These are phyloP conservation scores for Aspergillus novoparasiticus DNA, from an alignment of 2,329 filamentous ascomycete genomes.

Conservation along the genomic window DNA sequence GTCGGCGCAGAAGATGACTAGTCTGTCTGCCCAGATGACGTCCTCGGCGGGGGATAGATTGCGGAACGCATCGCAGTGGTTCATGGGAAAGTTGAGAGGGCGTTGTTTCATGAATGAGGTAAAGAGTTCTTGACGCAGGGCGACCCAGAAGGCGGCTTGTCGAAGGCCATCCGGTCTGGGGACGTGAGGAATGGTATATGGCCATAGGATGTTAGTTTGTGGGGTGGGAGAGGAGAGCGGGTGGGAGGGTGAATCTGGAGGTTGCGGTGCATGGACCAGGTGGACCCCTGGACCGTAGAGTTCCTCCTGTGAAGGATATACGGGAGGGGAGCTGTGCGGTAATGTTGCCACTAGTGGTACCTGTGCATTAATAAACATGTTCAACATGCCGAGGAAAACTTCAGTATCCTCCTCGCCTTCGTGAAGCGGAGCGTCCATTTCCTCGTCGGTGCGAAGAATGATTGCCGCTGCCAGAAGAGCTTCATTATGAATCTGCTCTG, in stretches of 20 bases:
- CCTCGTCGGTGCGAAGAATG: conserved; percentile 44
- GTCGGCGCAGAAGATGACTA: conserved; percentile 64
- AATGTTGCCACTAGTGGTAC: conserved; percentile 9
- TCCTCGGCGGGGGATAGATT: conserved; percentile 37
- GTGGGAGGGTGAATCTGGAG: background rate
- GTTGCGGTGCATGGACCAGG: background rate
- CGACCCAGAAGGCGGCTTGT: conserved; percentile 51
- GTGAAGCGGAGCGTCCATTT: conserved; percentile 38
- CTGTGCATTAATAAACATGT: conserved; percentile 26
- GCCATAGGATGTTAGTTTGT: background rate
- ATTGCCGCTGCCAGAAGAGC: conserved; percentile 41
- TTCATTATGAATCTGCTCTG: conserved; percentile 41
- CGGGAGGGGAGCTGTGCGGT: background rate
- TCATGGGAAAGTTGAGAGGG: conserved; percentile 41
- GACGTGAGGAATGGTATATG: background rate
- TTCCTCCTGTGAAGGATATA: background rate
- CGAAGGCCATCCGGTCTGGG: conserved; percentile 33
- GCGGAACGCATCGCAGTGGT: conserved; percentile 40
- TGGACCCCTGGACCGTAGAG: background rate
- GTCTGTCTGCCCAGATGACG: conserved; percentile 49
- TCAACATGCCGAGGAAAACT: conserved; percentile 25
- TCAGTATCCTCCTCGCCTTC: conserved; percentile 22
- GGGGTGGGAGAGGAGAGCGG: background rate
- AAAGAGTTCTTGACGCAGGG: conserved; percentile 54
- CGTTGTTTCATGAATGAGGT: conserved; percentile 47